Conservation (phyloP, 345 rosid genomes). For the Gossypioides kirkii region DNA sequence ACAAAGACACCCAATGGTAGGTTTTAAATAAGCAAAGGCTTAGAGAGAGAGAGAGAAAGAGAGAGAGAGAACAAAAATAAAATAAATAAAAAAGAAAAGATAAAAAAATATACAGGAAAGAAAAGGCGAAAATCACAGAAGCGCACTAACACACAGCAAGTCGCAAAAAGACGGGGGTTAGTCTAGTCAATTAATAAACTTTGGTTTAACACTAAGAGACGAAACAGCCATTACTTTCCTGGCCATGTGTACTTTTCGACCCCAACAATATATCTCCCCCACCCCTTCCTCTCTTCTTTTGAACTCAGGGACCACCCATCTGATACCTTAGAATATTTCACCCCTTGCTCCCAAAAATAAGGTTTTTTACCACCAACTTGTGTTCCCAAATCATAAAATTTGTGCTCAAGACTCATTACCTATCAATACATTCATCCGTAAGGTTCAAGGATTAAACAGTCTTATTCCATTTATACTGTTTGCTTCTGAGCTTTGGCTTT, state of each 20-base stretch:
- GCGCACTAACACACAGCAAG: conserved; percentile 27
- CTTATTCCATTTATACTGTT: background rate
- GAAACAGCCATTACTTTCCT: conserved; percentile 31
- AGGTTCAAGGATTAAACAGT: background rate
- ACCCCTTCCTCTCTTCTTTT: background rate
- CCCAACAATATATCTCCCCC: background rate
- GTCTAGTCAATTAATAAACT: conserved; percentile 37
- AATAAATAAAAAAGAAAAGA: background rate
- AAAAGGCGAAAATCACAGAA: conserved; percentile 19
- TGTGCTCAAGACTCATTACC: background rate
- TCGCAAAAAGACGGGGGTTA: conserved; percentile 7
- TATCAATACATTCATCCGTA: background rate
- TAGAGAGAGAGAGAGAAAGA: background rate
- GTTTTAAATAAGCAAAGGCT: conserved; percentile 6
- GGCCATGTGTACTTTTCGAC: conserved; percentile 38
- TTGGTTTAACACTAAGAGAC: conserved; percentile 23
- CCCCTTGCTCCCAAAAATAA: background rate
- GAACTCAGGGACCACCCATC: conserved; percentile 15
- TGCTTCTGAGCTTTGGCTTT: background rate
- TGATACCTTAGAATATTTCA: conserved; percentile 10
- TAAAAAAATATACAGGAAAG: conserved; percentile 6
- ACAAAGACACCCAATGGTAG: background rate
- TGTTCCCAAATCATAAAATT: background rate
- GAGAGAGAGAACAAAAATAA: background rate
- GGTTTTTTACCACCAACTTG: background rate